phyloP scores from a whole-genome alignment of 2,329 filamentous ascomycete species.

The Orbilia quercus region DNA sequence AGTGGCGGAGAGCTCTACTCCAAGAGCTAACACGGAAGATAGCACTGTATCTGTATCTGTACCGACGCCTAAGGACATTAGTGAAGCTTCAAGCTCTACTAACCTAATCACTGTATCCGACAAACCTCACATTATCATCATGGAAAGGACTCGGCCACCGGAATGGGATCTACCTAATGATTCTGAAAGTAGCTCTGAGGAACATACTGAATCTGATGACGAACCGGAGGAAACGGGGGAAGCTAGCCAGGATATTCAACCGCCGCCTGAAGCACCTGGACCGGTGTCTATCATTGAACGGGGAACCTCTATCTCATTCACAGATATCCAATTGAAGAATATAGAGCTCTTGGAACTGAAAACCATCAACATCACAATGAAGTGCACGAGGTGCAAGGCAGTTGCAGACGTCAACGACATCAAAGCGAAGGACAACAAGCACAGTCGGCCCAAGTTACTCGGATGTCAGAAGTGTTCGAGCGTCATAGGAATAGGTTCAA shows the following conservation, averaged over 20 bases:
- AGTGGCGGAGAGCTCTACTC: background rate
- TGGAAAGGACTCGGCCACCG: constrained; percentile 57
- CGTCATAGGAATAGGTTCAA: constrained; percentile 65
- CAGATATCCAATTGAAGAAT: constrained; percentile 78
- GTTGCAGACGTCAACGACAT: constrained; percentile 76
- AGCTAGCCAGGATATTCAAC: constrained; percentile 28
- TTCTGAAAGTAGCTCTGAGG: constrained; percentile 60
- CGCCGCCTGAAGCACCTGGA: constrained; percentile 60
- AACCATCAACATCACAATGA: constrained; percentile 75
- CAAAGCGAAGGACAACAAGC: constrained; percentile 65
- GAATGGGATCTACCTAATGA: constrained; percentile 66
- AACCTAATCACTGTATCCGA: constrained; percentile 18
- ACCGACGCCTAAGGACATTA: constrained; percentile 6
- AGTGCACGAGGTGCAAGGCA: constrained; percentile 83
- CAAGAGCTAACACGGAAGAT: constrained; percentile 9
- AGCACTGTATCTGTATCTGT: constrained; percentile 7
- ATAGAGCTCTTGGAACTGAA: constrained; percentile 80
- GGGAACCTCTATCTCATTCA: constrained; percentile 82
- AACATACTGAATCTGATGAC: constrained; percentile 59
- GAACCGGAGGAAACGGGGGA: constrained; percentile 15
- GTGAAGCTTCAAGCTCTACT: constrained; percentile 7
- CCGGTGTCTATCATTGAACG: constrained; percentile 67
- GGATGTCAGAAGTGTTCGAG: constrained; percentile 70
- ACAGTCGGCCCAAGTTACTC: constrained; percentile 64
- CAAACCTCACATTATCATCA: constrained; percentile 39